A percentile compares a stretch with the other conserved stretches of the same genome.
Conservation (phyloP, 2,329 filamentous ascomycete species). For the Verticillium isaacii region DNA sequence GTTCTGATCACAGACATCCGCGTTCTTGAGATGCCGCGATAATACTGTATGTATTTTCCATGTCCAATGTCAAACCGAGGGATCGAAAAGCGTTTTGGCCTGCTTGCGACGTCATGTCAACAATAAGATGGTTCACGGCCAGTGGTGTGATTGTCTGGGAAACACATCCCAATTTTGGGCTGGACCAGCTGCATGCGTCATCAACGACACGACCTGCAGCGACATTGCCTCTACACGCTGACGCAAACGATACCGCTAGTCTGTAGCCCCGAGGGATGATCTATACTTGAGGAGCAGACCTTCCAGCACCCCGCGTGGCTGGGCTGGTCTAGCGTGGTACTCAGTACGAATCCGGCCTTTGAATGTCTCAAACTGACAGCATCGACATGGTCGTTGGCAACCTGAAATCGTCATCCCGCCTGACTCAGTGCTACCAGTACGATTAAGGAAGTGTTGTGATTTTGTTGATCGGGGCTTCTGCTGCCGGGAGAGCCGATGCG, state of each 20-base stretch:
- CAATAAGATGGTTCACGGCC: not conserved
- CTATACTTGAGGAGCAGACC: not conserved
- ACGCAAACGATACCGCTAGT: not conserved
- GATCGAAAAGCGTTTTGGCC: no score
- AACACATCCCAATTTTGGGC: not conserved
- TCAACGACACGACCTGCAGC: not conserved
- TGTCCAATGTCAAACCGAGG: no score
- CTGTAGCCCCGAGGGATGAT: not conserved
- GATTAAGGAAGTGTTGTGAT: not conserved
- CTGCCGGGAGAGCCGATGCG: no score
- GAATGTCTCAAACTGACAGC: not conserved
- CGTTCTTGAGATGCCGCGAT: no score
- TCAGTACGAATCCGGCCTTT: not conserved
- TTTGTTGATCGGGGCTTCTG: no score
- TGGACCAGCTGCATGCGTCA: not conserved
- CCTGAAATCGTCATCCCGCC: not conserved
- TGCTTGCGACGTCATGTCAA: not conserved
- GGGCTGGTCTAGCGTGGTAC: not conserved
- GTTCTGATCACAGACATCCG: no score
- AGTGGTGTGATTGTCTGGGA: no score
- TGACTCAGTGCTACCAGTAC: slow-evolving; percentile 18
- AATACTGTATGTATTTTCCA: no score
- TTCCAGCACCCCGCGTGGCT: not conserved
- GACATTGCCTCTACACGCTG: not conserved
- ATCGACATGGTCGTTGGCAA: no score